Evolutionary conservation across 306 rosid species (phyloP).

Genomic region (Dicorynia guianensis): DNA sequence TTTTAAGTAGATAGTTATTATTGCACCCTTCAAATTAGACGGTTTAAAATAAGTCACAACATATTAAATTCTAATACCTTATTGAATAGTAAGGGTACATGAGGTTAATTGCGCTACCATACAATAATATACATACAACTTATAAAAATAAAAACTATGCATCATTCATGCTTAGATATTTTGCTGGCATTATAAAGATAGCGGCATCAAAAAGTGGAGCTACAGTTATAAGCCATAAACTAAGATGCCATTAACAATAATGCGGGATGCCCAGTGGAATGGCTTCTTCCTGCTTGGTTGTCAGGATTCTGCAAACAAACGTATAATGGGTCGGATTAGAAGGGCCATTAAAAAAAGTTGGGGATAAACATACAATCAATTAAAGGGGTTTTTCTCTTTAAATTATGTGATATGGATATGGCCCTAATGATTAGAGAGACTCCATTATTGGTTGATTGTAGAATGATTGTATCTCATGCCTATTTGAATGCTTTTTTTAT

Average conservation of each 20-base stretch:
- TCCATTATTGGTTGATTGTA: conserved; percentile 53
- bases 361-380: not conserved
- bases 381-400: conserved; percentile 23
- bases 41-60: too few relatives aligned
- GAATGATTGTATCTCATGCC: conserved; percentile 34
- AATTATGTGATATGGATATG: conserved; percentile 35
- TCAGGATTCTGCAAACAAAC: conserved; percentile 34
- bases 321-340: conserved; percentile 29
- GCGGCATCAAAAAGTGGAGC: not conserved
- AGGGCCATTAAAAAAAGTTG: conserved; percentile 27
- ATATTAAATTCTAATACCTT: too few relatives aligned
- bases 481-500: conserved; percentile 31
- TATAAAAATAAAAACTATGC: not conserved
- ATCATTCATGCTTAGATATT: too few relatives aligned
- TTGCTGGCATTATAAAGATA: not conserved
- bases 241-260: conserved; percentile 11
- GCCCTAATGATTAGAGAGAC: conserved; percentile 57
- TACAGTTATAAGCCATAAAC: not conserved
- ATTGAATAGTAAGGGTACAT: too few relatives aligned
- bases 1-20: too few relatives aligned
- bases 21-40: too few relatives aligned
- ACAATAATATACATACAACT: too few relatives aligned
- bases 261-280: conserved; percentile 4
- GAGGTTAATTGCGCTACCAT: too few relatives aligned
- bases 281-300: conserved; percentile 10